Base-by-base conservation (phyloP, 1,284 basidiomycete species). In the Moniliella sp. region DNA sequence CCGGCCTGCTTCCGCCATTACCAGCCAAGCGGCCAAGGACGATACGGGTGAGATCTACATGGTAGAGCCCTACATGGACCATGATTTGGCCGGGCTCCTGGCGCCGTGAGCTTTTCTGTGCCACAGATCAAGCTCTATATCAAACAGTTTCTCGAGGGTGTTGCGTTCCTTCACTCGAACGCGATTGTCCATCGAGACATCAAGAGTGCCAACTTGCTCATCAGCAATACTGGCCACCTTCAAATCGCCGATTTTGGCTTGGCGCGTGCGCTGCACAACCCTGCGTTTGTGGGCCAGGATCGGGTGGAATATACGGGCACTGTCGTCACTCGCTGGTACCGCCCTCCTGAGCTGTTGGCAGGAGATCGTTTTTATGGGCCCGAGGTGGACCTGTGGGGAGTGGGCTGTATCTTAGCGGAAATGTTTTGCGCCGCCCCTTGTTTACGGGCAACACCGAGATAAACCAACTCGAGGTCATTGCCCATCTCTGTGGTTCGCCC, bases 61-160 rank as follows among this genome's bases (percentile, higher is more conserved):
- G 86, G 86, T 94, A 18, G 94, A 94, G 57, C 88, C 88, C 0
- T 97, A 91, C 64, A 93, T 94, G 84, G 88, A 94, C 51, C 91
- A 99, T 57, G 88, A 99, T 63, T 71, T 99, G 15, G 84, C 86
- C 8, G 91, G 91, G 1, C 63, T 97, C 31, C 64, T 97, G 32
- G 79, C 86, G 61, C 47, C 50, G 25, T 61, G 62, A 76, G 78
- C 33, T 43, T 61, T 18, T 50, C 46, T 14, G 41, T 48, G 30
- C 43, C 42, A 21, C 71, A 77, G 25, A 83, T 93, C 64, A 99
- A 97, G 65, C 65, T 91, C 26, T 88, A 94, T 60, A 81, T 91
- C 74, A 77, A 76, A 61, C 88, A 97, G 62, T 69, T 97, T 17
- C 68, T 94, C 17, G 77, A 88, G 58, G 91, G 91, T 3, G 83